These are phyloP conservation scores for Sporothrix schenckii DNA, from an alignment of 2,329 filamentous ascomycete species.

Conservation along the genomic window DNA sequence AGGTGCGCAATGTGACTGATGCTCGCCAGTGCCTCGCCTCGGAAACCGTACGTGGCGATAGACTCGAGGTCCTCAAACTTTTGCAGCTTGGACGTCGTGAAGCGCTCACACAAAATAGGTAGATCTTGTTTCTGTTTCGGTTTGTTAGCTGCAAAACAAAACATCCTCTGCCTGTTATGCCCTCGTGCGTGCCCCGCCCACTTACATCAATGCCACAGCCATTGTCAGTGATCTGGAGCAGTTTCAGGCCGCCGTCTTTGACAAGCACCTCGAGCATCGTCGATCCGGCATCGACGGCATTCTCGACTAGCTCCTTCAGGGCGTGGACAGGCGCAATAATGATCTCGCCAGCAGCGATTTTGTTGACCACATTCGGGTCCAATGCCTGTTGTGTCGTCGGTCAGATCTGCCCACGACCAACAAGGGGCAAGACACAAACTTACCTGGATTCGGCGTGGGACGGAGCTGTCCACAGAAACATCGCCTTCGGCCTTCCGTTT, in stretches of 20 bases:
- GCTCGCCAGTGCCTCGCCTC: conserved; percentile 92
- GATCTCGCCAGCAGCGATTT: conserved; percentile 97
- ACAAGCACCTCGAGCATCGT: conserved; percentile 87
- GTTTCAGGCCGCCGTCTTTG: conserved; percentile 92
- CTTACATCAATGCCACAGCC: conserved; percentile 88
- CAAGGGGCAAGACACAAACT: conserved; percentile 33
- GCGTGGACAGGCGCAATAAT: conserved; percentile 97
- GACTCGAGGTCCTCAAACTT: conserved; percentile 87
- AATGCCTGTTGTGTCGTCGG: conserved; percentile 62
- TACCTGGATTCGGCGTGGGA: conserved; percentile 53
- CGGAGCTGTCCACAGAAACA: neutral
- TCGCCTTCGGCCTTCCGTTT: conserved; percentile 32
- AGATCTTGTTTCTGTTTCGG: conserved; percentile 77
- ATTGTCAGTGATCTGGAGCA: conserved; percentile 97
- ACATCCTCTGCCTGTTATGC: neutral
- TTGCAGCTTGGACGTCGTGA: conserved; percentile 95
- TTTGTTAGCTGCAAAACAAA: neutral
- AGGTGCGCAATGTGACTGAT: conserved; percentile 98
- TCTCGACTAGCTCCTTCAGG: conserved; percentile 94
- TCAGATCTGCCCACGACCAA: neutral
- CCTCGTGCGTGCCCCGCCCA: neutral
- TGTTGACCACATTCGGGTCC: conserved; percentile 92
- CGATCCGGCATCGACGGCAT: conserved; percentile 94
- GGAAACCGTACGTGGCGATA: conserved; percentile 96
- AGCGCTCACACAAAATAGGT: conserved; percentile 88